A percentile compares a stretch with the other conserved stretches of the same genome.
phyloP scores from a whole-genome alignment of 2,329 filamentous ascomycete genomes.

The Botrytis squamosa region DNA sequence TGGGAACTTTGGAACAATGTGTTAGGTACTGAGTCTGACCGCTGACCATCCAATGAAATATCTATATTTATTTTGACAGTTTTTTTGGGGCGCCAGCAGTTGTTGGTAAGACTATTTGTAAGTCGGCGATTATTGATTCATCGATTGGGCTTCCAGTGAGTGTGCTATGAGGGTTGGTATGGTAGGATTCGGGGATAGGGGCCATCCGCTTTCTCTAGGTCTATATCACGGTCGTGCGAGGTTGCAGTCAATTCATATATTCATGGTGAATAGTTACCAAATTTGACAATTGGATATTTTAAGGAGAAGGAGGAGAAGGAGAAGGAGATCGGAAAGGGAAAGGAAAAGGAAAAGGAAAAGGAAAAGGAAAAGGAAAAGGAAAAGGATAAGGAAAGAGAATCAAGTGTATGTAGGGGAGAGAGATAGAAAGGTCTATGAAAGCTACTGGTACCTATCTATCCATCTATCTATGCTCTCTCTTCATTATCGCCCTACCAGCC shows the following conservation, averaged over 20 bases:
- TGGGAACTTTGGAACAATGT: neutral
- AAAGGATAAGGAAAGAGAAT: neutral
- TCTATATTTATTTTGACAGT: neutral
- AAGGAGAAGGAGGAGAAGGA: slow-evolving; percentile 38
- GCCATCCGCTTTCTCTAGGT: neutral
- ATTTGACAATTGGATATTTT: slow-evolving; percentile 31
- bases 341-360: neutral
- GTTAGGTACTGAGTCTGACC: neutral
- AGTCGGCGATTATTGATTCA: neutral
- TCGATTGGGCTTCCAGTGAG: neutral
- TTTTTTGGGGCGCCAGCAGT: neutral
- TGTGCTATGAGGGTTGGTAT: neutral
- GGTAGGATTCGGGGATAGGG: neutral
- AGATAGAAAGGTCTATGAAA: neutral
- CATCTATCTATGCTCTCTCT: neutral
- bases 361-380: neutral
- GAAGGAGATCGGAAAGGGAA: neutral
- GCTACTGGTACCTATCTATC: neutral
- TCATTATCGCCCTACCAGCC: neutral
- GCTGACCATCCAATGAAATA: neutral
- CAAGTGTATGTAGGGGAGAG: neutral
- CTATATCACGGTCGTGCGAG: neutral
- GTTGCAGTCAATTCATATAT: neutral
- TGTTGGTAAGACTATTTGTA: neutral
- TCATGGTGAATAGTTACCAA: neutral